Evolutionary conservation across 768 basidiomycete genomes (phyloP).

Genomic region (Lactarius hatsudake): DNA sequence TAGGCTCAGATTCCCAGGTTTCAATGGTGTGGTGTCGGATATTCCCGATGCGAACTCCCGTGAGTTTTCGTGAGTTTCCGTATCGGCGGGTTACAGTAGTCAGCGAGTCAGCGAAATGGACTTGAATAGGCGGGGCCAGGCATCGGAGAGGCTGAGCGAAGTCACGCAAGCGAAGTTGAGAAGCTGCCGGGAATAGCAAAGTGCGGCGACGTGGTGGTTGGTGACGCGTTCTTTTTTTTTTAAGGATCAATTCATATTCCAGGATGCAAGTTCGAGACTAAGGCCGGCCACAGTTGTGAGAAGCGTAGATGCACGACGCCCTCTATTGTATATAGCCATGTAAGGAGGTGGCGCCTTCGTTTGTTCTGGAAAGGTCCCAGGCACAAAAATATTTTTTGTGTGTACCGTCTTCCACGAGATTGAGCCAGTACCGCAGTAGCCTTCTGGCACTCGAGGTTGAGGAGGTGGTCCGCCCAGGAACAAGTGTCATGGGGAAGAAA

Average conservation of each 20-base stretch:
- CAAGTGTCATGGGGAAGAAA: not conserved
- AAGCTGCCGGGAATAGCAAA: not conserved
- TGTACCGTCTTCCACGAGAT: not conserved
- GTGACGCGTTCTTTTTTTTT: not conserved
- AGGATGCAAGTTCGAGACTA: too few species aligned
- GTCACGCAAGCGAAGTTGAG: not conserved
- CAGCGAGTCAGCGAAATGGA: not conserved
- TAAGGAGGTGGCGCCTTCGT: not conserved
- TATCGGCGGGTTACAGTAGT: not conserved
- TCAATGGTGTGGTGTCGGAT: not conserved
- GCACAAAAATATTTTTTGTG: not conserved
- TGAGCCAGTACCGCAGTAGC: not conserved
- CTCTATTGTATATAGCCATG: too few species aligned
- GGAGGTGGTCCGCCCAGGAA: not conserved
- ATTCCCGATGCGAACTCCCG: not conserved
- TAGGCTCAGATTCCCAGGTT: not conserved
- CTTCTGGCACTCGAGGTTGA: not conserved
- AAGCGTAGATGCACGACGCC: too few species aligned
- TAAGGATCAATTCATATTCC: too few species aligned
- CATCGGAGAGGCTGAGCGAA: not conserved
- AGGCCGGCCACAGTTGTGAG: too few species aligned
- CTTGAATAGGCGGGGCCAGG: not conserved
- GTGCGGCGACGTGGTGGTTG: not conserved
- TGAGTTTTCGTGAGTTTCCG: not conserved
- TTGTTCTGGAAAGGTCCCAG: not conserved